Evolutionary conservation across 2,329 filamentous ascomycete genomes (phyloP), one percentile per base, ranked within the genome.

Genomic region (Stachybotrys chartarum): DNA sequence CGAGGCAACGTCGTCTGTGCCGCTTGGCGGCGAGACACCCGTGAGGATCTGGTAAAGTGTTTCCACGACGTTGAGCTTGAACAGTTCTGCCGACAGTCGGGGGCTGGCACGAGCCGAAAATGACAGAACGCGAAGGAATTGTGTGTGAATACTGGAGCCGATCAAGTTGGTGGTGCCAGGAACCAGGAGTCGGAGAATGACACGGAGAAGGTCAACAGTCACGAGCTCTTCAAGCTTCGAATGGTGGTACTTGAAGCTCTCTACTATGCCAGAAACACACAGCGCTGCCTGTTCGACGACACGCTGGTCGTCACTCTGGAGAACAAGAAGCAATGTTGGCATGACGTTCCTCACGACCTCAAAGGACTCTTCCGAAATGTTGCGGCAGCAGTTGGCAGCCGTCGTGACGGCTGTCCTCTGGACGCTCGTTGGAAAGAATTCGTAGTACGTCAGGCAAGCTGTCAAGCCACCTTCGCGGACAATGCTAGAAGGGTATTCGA

Each of bases 11-110:
- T 93, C 86, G 42, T 91, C 86, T 1, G 81, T 86, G 39, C 87
- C 89, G 59, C 79, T 83, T 1, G 94, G 94, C 1, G 94, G 92
- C 0, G 94, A 97, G 2, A 99, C 91, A 18, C 94, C 94, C 0
- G 94, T 97, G 52, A 99, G 75, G 47, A 99, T 97, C 71, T 99
- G 94, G 68, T 97, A 99, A 2, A 99, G 78, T 0, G 94, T 99
- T 71, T 97, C 94, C 30, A 99, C 94, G 54, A 99, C 88, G 63
- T 97, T 93, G 81, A 97, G 90, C 72, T 93, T 96, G 70, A 99
- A 86, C 12, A 99, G 80, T 64, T 97, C 93, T 2, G 90, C 88
- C 5, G 94, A 96, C 24, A 97, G 78, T 14, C 82, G 82, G 17
- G 94, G 91, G 67, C 94, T 97, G 3, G 91, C 90, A 61, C 90